phyloP scores from a whole-genome alignment of 176 grass and related monocot species.

The Oryza longistaminata region DNA sequence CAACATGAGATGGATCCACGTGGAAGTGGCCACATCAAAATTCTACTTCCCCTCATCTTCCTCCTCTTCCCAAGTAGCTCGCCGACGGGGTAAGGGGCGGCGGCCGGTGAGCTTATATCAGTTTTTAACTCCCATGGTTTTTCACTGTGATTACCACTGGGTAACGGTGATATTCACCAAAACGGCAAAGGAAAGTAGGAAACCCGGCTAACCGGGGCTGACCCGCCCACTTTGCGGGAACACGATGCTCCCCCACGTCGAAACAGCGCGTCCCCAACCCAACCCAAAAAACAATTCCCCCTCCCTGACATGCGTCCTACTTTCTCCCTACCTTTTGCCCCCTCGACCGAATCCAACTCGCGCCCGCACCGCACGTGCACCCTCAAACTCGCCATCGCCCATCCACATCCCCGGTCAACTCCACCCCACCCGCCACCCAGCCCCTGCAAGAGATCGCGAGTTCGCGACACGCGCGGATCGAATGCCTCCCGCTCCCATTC shows the following conservation, averaged over 20 bases:
- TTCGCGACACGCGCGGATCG: conserved; percentile 29
- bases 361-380: conserved; percentile 27
- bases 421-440: not conserved
- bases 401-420: conserved; percentile 29
- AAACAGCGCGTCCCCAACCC: not conserved
- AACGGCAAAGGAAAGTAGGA: no score
- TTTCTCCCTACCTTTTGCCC: conserved; percentile 31
- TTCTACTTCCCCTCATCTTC: no score
- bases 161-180: no score
- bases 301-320: conserved; percentile 10
- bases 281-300: conserved; percentile 14
- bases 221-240: not conserved
- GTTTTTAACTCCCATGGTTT: no score
- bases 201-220: no score
- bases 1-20: no score
- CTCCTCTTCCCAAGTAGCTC: no score
- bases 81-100: no score
- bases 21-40: no score
- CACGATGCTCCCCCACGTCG: not conserved
- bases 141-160: no score
- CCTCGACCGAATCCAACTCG: not conserved
- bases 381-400: conserved; percentile 28
- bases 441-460: not conserved
- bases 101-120: no score
- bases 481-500: not conserved